Percentiles rank a stretch among this genome's conserved stretches.
These are phyloP conservation scores for Capillidium rhysosporum DNA, from an alignment of 371 early-diverging fungal species.

Conservation along the genomic window DNA sequence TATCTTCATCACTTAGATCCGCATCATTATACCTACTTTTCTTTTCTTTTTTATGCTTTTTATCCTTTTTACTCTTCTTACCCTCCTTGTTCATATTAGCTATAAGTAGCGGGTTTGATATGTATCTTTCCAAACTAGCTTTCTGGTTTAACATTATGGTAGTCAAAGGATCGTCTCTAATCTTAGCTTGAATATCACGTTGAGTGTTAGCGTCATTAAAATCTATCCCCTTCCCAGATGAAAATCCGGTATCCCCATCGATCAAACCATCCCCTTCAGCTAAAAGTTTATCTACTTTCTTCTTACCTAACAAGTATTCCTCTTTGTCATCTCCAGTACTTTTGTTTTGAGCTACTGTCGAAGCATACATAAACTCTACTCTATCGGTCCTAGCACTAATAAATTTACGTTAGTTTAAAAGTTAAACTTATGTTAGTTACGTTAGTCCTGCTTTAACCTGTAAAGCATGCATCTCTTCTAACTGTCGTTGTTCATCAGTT, in stretches of 20 bases:
- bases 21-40: slow-evolving; percentile 14
- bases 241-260: slow-evolving; percentile 15
- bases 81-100: slow-evolving; percentile 17
- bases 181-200: slow-evolving; percentile 65
- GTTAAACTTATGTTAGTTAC: slow-evolving; percentile 12
- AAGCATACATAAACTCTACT: slow-evolving; percentile 93
- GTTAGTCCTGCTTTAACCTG: slow-evolving; percentile 54
- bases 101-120: slow-evolving; percentile 52
- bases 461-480: slow-evolving; percentile 63
- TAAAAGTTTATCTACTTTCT: slow-evolving; percentile 49
- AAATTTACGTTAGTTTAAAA: not conserved
- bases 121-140: slow-evolving; percentile 45
- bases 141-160: slow-evolving; percentile 74
- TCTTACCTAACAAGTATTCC: slow-evolving; percentile 76
- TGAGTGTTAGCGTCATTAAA: slow-evolving; percentile 46
- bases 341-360: slow-evolving; percentile 23
- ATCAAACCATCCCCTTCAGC: slow-evolving; percentile 21
- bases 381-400: slow-evolving; percentile 42
- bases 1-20: not conserved
- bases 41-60: slow-evolving; percentile 17
- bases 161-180: slow-evolving; percentile 80
- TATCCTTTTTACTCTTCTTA: slow-evolving; percentile 25
- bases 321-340: slow-evolving; percentile 50
- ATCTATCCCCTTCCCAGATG: slow-evolving; percentile 13
- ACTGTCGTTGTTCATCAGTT: slow-evolving; percentile 68